phyloP scores from a whole-genome alignment of 2,329 filamentous ascomycete species.

The Furcasterigmium sp. region DNA sequence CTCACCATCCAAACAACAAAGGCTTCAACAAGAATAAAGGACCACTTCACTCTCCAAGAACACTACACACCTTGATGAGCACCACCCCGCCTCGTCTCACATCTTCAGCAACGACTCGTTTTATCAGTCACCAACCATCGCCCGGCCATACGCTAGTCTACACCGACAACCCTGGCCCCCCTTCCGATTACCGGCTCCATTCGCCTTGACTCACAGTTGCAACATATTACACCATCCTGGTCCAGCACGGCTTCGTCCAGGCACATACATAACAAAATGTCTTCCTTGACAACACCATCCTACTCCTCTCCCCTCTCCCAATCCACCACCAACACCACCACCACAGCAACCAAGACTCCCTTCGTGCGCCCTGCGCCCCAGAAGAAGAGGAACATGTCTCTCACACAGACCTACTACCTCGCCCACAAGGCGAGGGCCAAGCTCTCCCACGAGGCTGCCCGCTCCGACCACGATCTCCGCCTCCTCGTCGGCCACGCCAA shows the following conservation, averaged over 20 bases:
- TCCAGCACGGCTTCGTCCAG: neutral
- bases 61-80: too few relatives aligned
- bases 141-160: neutral
- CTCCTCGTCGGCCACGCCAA: constrained; percentile 97
- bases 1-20: neutral
- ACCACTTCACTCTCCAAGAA: too few relatives aligned
- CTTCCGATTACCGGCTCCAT: constrained; percentile 5
- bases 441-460: constrained; percentile 87
- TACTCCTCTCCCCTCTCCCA: neutral
- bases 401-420: constrained; percentile 97
- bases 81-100: neutral
- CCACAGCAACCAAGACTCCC: constrained; percentile 16
- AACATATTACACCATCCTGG: constrained; percentile 3
- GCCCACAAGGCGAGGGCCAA: constrained; percentile 95
- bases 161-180: neutral
- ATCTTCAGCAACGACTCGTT: neutral
- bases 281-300: neutral
- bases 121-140: neutral
- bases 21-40: too few relatives aligned
- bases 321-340: neutral
- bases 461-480: constrained; percentile 88
- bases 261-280: constrained; percentile 4
- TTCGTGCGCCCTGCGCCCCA: constrained; percentile 25
- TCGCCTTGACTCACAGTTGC: constrained; percentile 3
- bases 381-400: constrained; percentile 83